These are phyloP conservation scores for Coemansia sp. DNA, from an alignment of 192 early-diverging fungal species.

Conservation along the genomic window DNA sequence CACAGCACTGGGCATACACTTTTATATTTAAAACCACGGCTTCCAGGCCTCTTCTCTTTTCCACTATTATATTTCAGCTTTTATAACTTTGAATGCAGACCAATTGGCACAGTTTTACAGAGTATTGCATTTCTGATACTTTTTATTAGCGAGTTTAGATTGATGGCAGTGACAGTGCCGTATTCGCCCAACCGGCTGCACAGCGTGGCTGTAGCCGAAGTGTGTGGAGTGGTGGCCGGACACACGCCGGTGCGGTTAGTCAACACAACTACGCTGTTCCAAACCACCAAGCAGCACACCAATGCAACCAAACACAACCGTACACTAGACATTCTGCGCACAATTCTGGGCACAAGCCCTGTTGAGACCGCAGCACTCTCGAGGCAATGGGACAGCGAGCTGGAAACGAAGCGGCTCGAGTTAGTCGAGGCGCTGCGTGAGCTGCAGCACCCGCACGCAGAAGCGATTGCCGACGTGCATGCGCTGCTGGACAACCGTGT, in stretches of 20 bases:
- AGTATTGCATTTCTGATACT: background rate
- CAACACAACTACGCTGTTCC: background rate
- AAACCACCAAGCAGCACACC: background rate
- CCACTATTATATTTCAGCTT: background rate
- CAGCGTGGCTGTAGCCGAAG: conserved; percentile 33
- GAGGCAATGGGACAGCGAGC: conserved; percentile 12
- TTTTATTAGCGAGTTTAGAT: background rate
- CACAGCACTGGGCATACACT: background rate
- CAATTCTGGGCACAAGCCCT: conserved; percentile 10
- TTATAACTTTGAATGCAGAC: conserved; percentile 11
- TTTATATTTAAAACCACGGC: conserved; percentile 2
- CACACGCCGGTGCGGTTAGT: conserved; percentile 13
- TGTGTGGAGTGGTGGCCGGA: conserved; percentile 38
- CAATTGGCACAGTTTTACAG: conserved; percentile 3
- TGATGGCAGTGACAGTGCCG: conserved; percentile 9
- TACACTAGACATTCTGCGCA: conserved; percentile 39
- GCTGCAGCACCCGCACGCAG: conserved; percentile 38
- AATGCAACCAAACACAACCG: conserved; percentile 22
- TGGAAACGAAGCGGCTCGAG: conserved; percentile 17
- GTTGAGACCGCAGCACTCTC: background rate
- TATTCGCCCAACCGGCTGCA: conserved; percentile 20
- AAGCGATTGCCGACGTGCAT: conserved; percentile 28
- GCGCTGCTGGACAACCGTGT: conserved; percentile 40
- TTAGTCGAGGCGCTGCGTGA: conserved; percentile 30
- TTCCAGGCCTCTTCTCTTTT: conserved; percentile 8